Conservation (phyloP, 1,284 basidiomycete species). For the Sanghuangporus weigelae region DNA sequence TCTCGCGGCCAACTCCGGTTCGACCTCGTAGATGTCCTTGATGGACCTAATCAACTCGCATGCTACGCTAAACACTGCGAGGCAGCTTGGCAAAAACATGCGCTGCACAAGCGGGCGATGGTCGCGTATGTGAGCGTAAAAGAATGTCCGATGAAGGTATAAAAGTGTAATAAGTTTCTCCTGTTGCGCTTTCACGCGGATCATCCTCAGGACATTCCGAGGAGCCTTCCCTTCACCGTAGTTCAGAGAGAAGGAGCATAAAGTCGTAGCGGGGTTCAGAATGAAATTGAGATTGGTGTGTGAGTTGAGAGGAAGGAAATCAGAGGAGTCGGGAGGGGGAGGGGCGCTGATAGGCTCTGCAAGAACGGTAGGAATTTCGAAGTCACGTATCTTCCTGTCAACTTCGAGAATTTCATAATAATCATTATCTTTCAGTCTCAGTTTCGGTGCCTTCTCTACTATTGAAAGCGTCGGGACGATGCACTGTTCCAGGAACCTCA, state of each 20-base stretch:
- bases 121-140: conserved; percentile 1
- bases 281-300: background rate
- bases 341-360: background rate
- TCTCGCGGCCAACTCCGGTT: conserved; percentile 3
- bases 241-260: background rate
- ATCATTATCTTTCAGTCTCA: background rate
- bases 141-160: background rate
- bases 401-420: conserved; percentile 3
- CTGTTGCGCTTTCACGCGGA: background rate
- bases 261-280: background rate
- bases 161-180: conserved; percentile 4
- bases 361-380: background rate
- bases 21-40: background rate
- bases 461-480: background rate
- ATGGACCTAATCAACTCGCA: background rate
- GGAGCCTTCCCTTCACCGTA: background rate
- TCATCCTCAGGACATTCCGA: background rate
- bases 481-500: conserved; percentile 6
- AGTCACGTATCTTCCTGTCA: conserved; percentile 6
- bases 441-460: background rate
- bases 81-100: background rate
- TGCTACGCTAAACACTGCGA: conserved; percentile 5
- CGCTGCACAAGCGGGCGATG: background rate
- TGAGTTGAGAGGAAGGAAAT: background rate
- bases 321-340: background rate